Percentiles rank a stretch among this genome's conserved stretches.
phyloP scores from a whole-genome alignment of 306 rosid genomes.

The Cucurbita maxima region DNA sequence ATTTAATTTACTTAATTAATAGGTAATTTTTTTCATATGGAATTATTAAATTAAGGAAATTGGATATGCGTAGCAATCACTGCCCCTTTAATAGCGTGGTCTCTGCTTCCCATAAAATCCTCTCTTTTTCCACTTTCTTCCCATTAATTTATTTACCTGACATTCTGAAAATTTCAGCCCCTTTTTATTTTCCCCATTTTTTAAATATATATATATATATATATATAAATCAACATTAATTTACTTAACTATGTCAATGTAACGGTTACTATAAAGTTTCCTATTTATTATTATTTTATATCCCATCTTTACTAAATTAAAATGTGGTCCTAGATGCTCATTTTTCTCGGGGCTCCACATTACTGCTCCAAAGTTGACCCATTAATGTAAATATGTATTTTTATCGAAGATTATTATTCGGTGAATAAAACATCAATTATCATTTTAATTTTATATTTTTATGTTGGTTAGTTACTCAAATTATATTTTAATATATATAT shows the following conservation, averaged over 20 bases:
- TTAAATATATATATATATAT: too few relatives aligned
- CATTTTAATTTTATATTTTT: too few relatives aligned
- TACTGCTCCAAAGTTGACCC: background rate
- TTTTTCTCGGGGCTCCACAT: background rate
- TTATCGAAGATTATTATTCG: too few relatives aligned
- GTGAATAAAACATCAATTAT: too few relatives aligned
- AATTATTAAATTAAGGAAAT: background rate
- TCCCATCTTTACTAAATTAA: background rate
- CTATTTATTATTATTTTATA: background rate
- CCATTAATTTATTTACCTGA: background rate
- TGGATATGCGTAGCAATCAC: background rate
- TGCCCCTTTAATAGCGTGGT: slow-evolving; percentile 18
- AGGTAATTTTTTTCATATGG: background rate
- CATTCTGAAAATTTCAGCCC: background rate
- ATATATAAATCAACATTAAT: too few relatives aligned
- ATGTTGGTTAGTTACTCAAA: too few relatives aligned
- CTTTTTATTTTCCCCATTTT: background rate
- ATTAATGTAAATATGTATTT: background rate
- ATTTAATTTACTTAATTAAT: too few relatives aligned
- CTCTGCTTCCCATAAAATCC: slow-evolving; percentile 15
- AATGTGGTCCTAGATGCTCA: background rate
- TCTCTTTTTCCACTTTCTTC: background rate
- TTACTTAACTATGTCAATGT: background rate
- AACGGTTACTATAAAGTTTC: slow-evolving; percentile 1
- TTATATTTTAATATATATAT: too few relatives aligned